Evolutionary conservation across 352 stramenopile genomes (phyloP).

Genomic region (Globisporangium alternatum): DNA sequence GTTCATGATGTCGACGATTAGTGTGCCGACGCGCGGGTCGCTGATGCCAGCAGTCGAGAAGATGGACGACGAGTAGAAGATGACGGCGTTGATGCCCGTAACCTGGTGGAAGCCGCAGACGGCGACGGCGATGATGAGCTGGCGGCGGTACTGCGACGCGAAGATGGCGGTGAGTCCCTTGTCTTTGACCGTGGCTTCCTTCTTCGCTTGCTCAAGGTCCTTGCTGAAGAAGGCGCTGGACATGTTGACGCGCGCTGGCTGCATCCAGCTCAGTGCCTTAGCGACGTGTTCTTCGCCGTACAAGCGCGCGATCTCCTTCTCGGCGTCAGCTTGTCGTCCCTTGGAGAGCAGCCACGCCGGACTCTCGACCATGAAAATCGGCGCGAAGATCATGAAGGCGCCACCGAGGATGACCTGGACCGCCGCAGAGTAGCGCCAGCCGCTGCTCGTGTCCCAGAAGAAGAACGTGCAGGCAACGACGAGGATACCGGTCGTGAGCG

Average conservation of each 20-base stretch:
- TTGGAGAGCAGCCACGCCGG: slow-evolving; percentile 48
- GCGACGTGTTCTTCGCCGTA: slow-evolving; percentile 38
- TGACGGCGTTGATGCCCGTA: slow-evolving; percentile 53
- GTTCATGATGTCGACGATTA: slow-evolving; percentile 42
- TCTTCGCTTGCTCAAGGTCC: slow-evolving; percentile 5
- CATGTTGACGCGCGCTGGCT: neutral
- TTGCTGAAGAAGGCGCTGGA: slow-evolving; percentile 7
- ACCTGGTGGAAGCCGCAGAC: slow-evolving; percentile 41
- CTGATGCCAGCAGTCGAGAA: slow-evolving; percentile 42
- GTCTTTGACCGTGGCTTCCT: neutral
- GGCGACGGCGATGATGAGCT: slow-evolving; percentile 35
- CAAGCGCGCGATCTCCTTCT: slow-evolving; percentile 29
- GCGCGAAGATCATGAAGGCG: slow-evolving; percentile 41
- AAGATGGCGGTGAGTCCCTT: slow-evolving; percentile 19
- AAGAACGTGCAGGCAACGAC: slow-evolving; percentile 50
- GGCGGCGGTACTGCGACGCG: slow-evolving; percentile 23
- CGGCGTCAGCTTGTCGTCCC: slow-evolving; percentile 27
- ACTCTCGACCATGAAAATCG: slow-evolving; percentile 49
- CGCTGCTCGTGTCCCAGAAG: slow-evolving; percentile 44
- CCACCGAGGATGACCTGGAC: slow-evolving; percentile 49
- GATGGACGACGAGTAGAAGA: slow-evolving; percentile 49
- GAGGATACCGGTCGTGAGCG: slow-evolving; percentile 40
- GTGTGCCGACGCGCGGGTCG: slow-evolving; percentile 35
- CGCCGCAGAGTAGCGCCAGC: slow-evolving; percentile 58
- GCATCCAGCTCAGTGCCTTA: slow-evolving; percentile 32